phyloP scores from a whole-genome alignment of 2,329 filamentous ascomycete species.

The Pseudogymnoascus sp. region DNA sequence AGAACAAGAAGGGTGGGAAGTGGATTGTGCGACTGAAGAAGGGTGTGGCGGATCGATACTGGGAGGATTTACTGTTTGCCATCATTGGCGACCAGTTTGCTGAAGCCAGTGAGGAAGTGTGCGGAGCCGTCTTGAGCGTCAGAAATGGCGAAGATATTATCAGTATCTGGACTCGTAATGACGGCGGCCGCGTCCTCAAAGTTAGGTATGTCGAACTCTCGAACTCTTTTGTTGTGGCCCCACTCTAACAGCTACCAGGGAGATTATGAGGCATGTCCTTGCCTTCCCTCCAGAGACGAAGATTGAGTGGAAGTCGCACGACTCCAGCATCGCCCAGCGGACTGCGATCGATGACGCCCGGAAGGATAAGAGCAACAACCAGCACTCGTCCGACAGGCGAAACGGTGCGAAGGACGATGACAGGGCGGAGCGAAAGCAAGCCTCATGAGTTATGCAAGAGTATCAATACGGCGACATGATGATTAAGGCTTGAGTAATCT shows the following conservation, averaged over 20 bases:
- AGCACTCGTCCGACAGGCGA: slow-evolving; percentile 22
- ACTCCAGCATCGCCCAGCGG: slow-evolving; percentile 88
- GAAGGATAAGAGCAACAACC: slow-evolving; percentile 64
- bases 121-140: slow-evolving; percentile 88
- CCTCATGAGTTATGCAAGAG: slow-evolving; percentile 9
- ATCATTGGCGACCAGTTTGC: slow-evolving; percentile 91
- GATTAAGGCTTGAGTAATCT: slow-evolving; percentile 4
- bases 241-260: slow-evolving; percentile 36
- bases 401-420: slow-evolving; percentile 20
- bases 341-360: slow-evolving; percentile 85
- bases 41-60: slow-evolving; percentile 91
- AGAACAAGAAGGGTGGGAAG: slow-evolving; percentile 93
- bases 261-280: slow-evolving; percentile 88
- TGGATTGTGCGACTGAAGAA: slow-evolving; percentile 98
- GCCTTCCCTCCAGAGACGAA: slow-evolving; percentile 80
- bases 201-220: slow-evolving; percentile 60
- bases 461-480: slow-evolving; percentile 7
- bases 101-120: slow-evolving; percentile 89
- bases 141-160: slow-evolving; percentile 93
- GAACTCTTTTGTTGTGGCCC: not conserved
- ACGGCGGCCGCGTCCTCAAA: slow-evolving; percentile 88
- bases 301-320: slow-evolving; percentile 92
- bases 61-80: slow-evolving; percentile 87
- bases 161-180: slow-evolving; percentile 94
- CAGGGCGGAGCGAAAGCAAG: slow-evolving; percentile 6